These are phyloP conservation scores for Suillus discolor DNA, from an alignment of 768 basidiomycete species.

Conservation along the genomic window DNA sequence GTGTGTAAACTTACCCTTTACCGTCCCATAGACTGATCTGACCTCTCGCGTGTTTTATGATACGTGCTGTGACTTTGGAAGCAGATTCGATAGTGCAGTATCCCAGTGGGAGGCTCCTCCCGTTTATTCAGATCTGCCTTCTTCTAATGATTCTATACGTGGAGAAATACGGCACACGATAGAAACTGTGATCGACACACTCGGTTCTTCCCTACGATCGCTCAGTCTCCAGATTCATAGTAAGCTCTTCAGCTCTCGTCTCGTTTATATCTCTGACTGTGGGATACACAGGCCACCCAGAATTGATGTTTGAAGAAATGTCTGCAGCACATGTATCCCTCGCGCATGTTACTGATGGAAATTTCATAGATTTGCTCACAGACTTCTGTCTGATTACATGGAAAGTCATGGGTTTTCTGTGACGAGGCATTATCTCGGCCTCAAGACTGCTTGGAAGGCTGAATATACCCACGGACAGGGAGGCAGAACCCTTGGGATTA, in stretches of 20 bases:
- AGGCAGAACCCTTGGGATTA: conserved; percentile 72
- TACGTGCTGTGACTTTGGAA: conserved; percentile 48
- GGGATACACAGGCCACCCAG: conserved; percentile 56
- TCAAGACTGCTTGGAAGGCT: conserved; percentile 79
- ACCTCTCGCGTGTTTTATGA: conserved; percentile 35
- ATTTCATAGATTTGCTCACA: conserved; percentile 65
- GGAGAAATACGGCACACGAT: conserved; percentile 53
- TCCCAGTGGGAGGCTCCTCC: conserved; percentile 40
- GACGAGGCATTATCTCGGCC: conserved; percentile 67
- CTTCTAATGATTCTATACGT: conserved; percentile 13
- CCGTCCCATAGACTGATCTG: conserved; percentile 11
- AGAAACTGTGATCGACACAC: conserved; percentile 51
- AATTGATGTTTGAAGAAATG: conserved; percentile 68
- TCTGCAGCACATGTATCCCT: conserved; percentile 31
- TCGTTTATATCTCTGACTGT: conserved; percentile 15
- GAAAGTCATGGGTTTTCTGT: conserved; percentile 66
- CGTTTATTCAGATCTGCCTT: conserved; percentile 36
- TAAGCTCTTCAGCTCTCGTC: conserved; percentile 31
- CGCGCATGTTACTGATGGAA: conserved; percentile 13
- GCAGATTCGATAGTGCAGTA: conserved; percentile 33
- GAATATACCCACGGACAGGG: conserved; percentile 61
- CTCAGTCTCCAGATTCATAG: conserved; percentile 76
- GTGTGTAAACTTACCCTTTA: conserved; percentile 5
- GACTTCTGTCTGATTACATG: conserved; percentile 70
- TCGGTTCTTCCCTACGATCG: conserved; percentile 55